Base-by-base conservation (phyloP, 371 early-diverging fungal genomes). In the Phascolomyces articulosus region DNA sequence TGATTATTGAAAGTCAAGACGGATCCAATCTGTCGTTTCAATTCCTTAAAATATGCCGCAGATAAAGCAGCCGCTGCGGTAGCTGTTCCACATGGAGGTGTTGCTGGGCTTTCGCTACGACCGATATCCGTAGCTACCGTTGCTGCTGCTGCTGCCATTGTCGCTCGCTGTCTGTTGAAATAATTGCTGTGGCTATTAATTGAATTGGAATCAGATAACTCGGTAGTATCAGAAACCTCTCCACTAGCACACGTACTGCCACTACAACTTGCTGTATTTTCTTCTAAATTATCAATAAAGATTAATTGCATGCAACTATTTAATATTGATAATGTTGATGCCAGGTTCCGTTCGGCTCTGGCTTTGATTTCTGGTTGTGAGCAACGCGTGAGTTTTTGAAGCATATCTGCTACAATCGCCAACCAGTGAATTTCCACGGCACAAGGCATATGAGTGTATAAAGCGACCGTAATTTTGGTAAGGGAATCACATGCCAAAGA, bases 401-500 rank as follows among this genome's bases (percentile, higher is more conserved):
- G 6, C 47, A 47, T 47, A 47, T 78, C 77, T 29, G 66, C 57
- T 18, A 71, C 72, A 18, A 81, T 63, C 15, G 71, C 13, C 11
- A 81, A 18, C 77, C 77, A 78, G 40, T 81, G 78, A 29, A 73
- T 21, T 27, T 81, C 81, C 0, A 81, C 58, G 1, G 60, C 47
- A 38, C 81, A 81, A 2, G 81, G 77, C 7, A 68, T 26, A 6
- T 69, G 69, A 27, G 57, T 48, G 26, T 61, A 66, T 4, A 81
- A 55, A 0, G 66, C 70, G 23, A 71, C 60, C 20, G 65, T 71
- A 2, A 78, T 67, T 26, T 74, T 74, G 9, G 78, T 58, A 20
- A 78, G 49, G 20, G 81, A 74, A 41, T 81, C 81, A 10, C 68
- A 66, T 23, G 68, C 66, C 23, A 81, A 69, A 4, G 81, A 78